Percentiles rank a stretch among this genome's conserved stretches.
Evolutionary conservation across 768 basidiomycete genomes (phyloP).

Genomic region (Suillus paluster): DNA sequence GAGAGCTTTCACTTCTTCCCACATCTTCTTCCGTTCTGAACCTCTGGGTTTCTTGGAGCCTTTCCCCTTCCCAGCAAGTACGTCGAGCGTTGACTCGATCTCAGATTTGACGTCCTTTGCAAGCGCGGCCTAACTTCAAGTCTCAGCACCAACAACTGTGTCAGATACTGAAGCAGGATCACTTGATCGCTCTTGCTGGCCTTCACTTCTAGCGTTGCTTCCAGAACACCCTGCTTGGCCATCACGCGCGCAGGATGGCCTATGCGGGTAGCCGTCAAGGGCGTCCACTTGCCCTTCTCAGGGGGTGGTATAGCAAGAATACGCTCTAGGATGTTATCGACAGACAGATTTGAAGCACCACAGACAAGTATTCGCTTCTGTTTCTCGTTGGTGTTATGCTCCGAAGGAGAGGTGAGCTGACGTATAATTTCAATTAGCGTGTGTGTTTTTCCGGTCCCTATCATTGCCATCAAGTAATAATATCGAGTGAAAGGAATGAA

Average conservation of each 20-base stretch:
- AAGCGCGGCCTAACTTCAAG: conserved; percentile 64
- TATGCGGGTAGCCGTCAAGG: conserved; percentile 76
- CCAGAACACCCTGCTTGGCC: conserved; percentile 64
- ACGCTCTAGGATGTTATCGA: conserved; percentile 94
- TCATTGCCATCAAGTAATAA: conserved; percentile 1
- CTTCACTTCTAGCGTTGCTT: conserved; percentile 74
- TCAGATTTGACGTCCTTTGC: conserved; percentile 91
- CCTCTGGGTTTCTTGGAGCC: conserved; percentile 76
- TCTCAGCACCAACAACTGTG: neutral
- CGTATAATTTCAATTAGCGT: conserved; percentile 93
- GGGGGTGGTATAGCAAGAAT: conserved; percentile 63
- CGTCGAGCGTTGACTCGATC: conserved; percentile 67
- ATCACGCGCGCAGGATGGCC: conserved; percentile 97
- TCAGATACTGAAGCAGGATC: neutral
- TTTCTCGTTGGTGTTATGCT: conserved; percentile 43
- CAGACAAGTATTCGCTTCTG: conserved; percentile 79
- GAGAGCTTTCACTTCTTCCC: conserved; percentile 85
- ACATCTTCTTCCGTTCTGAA: conserved; percentile 78
- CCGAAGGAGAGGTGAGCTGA: conserved; percentile 63
- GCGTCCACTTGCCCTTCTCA: conserved; percentile 47
- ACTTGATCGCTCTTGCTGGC: conserved; percentile 76
- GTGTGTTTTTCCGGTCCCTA: conserved; percentile 94
- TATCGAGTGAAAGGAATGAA: neutral
- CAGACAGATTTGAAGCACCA: conserved; percentile 92
- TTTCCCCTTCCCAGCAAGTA: conserved; percentile 71